phyloP scores from a whole-genome alignment of 225 moss, liverwort and hornwort genomes.

The Sphagnum tenellum region DNA sequence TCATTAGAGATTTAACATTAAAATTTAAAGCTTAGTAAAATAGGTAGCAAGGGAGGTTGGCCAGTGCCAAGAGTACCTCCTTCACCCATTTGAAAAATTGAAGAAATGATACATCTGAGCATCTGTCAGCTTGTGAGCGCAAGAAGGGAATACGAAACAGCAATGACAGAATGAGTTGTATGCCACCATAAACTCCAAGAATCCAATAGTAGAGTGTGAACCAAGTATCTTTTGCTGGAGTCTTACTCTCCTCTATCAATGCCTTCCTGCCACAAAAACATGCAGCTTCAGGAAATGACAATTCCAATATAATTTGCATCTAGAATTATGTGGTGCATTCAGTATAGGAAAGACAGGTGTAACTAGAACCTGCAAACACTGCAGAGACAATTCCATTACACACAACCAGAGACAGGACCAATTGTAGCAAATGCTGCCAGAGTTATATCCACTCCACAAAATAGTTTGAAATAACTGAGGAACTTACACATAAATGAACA shows the following conservation, averaged over 20 bases:
- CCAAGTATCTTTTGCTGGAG: constrained; percentile 12
- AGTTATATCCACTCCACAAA: too few relatives aligned
- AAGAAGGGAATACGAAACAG: constrained; percentile 29
- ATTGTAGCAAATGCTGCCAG: too few relatives aligned
- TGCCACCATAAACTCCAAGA: constrained; percentile 25
- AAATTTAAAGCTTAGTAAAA: too few relatives aligned
- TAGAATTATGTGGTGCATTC: too few relatives aligned
- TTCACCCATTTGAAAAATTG: constrained; percentile 42
- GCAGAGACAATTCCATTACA: too few relatives aligned
- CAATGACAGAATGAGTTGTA: constrained; percentile 19
- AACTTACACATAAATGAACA: constrained; percentile 76
- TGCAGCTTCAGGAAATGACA: too few relatives aligned
- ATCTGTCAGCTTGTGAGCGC: constrained; percentile 28
- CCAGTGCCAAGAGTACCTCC: constrained; percentile 13
- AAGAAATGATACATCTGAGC: constrained; percentile 22
- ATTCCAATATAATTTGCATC: too few relatives aligned
- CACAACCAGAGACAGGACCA: too few relatives aligned
- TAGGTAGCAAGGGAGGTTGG: too few relatives aligned
- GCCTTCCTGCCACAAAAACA: constrained; percentile 23
- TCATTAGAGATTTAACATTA: too few relatives aligned
- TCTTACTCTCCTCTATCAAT: constrained; percentile 17
- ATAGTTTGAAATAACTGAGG: not conserved
- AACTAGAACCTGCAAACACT: too few relatives aligned
- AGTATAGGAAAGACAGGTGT: too few relatives aligned
- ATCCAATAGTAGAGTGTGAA: constrained; percentile 37